Percentiles rank a stretch among this genome's conserved stretches.
Conservation (phyloP, 78 protist genomes). For the Cavenderia fasciculata region DNA sequence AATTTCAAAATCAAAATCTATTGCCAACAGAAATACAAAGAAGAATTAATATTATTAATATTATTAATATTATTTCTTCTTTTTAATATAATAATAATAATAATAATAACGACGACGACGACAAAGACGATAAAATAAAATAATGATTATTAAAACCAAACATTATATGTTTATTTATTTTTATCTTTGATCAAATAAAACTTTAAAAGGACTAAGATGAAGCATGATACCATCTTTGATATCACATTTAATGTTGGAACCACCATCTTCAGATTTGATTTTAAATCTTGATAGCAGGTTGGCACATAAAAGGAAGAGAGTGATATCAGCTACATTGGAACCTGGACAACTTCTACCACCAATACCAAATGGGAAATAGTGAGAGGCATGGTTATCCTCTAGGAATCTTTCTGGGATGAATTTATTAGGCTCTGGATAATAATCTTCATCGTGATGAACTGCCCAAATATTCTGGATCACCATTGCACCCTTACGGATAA, state of each 20-base stretch:
- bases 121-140: no score
- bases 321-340: neutral
- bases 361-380: constrained; percentile 3
- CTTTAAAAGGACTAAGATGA: no score
- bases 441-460: constrained; percentile 18
- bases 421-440: constrained; percentile 27
- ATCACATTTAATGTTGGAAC: no score
- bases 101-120: no score
- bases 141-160: no score
- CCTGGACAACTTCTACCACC: constrained; percentile 17
- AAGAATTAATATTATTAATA: neutral
- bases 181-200: no score
- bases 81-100: no score
- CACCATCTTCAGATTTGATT: neutral
- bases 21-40: constrained; percentile 26
- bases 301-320: neutral
- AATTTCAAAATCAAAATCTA: constrained; percentile 47
- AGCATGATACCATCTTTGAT: no score
- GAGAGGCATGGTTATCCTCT: constrained; percentile 2
- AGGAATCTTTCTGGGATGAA: constrained; percentile 24
- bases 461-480: constrained; percentile 28
- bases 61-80: no score
- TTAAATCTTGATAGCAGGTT: constrained; percentile 11
- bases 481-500: constrained; percentile 31
- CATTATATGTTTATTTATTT: no score